Evolutionary conservation across 2,329 filamentous ascomycete species (phyloP).

Genomic region (Alternaria viburni): DNA sequence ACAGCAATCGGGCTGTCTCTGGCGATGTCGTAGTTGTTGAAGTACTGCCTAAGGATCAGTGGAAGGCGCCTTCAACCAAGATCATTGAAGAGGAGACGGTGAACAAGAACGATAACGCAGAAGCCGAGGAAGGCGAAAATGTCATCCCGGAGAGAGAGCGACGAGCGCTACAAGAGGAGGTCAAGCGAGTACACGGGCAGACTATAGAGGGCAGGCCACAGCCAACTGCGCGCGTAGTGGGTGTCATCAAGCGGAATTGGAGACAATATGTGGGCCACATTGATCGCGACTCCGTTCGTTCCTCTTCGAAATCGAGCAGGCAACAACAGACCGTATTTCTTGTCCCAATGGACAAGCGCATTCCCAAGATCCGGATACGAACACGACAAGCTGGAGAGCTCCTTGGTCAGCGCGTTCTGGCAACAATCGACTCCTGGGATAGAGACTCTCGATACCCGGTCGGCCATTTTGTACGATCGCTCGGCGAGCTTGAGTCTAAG

Average conservation of each 20-base stretch:
- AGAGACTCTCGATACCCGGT: slow-evolving; percentile 89
- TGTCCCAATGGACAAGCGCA: slow-evolving; percentile 96
- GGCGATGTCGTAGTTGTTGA: slow-evolving; percentile 94
- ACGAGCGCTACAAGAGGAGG: slow-evolving; percentile 87
- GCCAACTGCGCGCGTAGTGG: slow-evolving; percentile 90
- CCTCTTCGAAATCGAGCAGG: slow-evolving; percentile 74
- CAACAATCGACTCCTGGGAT: slow-evolving; percentile 95
- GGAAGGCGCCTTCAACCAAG: slow-evolving; percentile 94
- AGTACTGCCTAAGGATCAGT: slow-evolving; percentile 90
- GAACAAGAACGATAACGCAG: slow-evolving; percentile 92
- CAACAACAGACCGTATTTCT: slow-evolving; percentile 93
- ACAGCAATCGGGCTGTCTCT: slow-evolving; percentile 92
- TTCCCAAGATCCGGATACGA: slow-evolving; percentile 92
- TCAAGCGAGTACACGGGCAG: slow-evolving; percentile 81
- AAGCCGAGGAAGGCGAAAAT: slow-evolving; percentile 73
- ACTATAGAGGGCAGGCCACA: slow-evolving; percentile 78
- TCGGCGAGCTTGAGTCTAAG: slow-evolving; percentile 94
- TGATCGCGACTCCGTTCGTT: slow-evolving; percentile 81
- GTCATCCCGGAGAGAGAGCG: slow-evolving; percentile 89
- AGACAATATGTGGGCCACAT: slow-evolving; percentile 96
- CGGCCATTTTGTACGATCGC: slow-evolving; percentile 89
- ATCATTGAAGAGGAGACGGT: slow-evolving; percentile 93
- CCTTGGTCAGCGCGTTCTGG: slow-evolving; percentile 86
- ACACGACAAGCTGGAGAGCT: slow-evolving; percentile 90
- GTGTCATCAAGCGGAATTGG: slow-evolving; percentile 95